Conservation (phyloP, 345 rosid species). For the Boechera stricta region DNA sequence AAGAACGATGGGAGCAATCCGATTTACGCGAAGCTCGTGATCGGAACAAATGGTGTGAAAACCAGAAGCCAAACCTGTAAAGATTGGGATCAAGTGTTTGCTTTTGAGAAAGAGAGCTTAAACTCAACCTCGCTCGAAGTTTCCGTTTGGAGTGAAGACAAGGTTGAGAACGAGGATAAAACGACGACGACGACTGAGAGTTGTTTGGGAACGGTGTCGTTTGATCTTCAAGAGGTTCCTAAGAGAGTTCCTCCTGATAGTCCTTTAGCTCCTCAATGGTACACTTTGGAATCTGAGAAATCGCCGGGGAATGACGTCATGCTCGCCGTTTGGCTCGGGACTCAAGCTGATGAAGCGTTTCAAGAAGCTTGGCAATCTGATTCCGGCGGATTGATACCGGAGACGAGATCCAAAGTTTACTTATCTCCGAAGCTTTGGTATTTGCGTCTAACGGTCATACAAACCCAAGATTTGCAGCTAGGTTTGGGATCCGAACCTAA, state of each 20-base stretch:
- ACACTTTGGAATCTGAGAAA: conserved; percentile 73
- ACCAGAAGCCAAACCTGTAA: conserved; percentile 65
- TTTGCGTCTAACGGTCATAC: conserved; percentile 94
- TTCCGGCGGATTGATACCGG: conserved; percentile 88
- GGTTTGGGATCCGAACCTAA: conserved; percentile 69
- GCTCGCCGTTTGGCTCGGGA: conserved; percentile 93
- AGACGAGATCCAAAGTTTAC: conserved; percentile 91
- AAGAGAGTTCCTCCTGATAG: conserved; percentile 89
- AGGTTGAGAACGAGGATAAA: conserved; percentile 59
- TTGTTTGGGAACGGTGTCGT: conserved; percentile 82
- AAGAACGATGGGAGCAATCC: conserved; percentile 51
- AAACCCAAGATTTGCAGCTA: conserved; percentile 89
- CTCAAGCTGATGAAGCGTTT: conserved; percentile 93
- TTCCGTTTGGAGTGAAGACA: conserved; percentile 79
- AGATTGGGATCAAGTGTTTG: conserved; percentile 94
- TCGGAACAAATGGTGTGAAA: conserved; percentile 81
- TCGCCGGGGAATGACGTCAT: conserved; percentile 80
- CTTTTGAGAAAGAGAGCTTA: conserved; percentile 80
- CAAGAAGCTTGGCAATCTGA: conserved; percentile 99
- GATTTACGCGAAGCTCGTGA: conserved; percentile 69
- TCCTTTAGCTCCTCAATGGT: conserved; percentile 96
- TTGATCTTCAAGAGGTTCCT: conserved; percentile 89
- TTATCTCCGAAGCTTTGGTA: conserved; percentile 96
- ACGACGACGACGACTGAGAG: conserved; percentile 48
- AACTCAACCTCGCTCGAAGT: conserved; percentile 76